Evolutionary conservation across 306 rosid genomes (phyloP), one percentile per base, ranked within the genome.

Genomic region (Castanea sativa): DNA sequence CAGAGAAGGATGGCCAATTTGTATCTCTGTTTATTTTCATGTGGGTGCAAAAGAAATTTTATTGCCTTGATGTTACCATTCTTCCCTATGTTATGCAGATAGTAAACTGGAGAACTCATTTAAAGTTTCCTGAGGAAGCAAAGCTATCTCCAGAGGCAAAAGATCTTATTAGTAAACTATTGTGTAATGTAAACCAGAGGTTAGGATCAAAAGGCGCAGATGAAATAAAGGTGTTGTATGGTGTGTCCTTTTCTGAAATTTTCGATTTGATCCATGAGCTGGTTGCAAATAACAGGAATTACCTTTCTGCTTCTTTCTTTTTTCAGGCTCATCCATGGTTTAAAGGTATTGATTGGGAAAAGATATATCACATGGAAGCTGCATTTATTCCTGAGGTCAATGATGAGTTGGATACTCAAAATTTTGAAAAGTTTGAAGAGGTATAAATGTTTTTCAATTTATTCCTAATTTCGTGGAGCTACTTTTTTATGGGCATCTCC

Each of bases 351-450:
- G 93, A 96, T 61, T 96, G 98, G 99, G 89, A 90, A 75, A 91
- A 88, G 81, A 85, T 96, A 55, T 96, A 96, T 86, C 91, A 91
- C 25, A 88, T 96, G 88, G 99, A 96, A 68, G 99, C 99, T 87
- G 99, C 98, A 67, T 96, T 93, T 84, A 86, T 93, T 77, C 99
- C 99, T 2, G 96, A 93, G 88, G 98, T 96, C 85, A 96, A 93
- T 51, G 94, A 93, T 83, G 98, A 96, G 75, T 85, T 96, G 83
- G 99, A 96, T 85, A 93, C 99, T 76, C 99, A 93, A 76, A 96
- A 96, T 86, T 96, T 96, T 80, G 99, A 96, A 73, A 91, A 93
- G 89, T 96, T 96, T 69, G 99, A 96, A 53, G 99, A 96, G 96
- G 99, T 96, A 86, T 72, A 32, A 82, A 71, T 72, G 70, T 23